Percentiles rank a stretch among this genome's conserved stretches.
These are phyloP conservation scores for Alternaria atra DNA, from an alignment of 2,329 filamentous ascomycete species.

Conservation along the genomic window DNA sequence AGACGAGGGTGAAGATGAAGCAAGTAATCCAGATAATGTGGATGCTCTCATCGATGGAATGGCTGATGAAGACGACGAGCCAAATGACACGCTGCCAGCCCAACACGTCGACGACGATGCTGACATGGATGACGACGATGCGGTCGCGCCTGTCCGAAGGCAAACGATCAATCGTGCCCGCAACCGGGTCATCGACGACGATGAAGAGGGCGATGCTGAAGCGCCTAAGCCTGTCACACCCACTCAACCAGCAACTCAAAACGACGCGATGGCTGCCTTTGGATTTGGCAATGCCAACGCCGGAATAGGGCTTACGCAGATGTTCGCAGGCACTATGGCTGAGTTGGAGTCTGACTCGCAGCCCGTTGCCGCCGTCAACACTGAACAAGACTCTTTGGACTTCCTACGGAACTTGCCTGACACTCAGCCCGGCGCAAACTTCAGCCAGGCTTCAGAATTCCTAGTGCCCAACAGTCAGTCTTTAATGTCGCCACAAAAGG, in stretches of 20 bases:
- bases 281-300: constrained; percentile 50
- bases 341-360: constrained; percentile 59
- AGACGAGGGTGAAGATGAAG: constrained; percentile 33
- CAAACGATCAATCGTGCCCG: constrained; percentile 58
- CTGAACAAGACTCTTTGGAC: constrained; percentile 60
- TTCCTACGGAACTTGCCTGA: constrained; percentile 63
- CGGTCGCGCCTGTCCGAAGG: constrained; percentile 59
- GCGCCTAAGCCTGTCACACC: constrained; percentile 24
- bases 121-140: constrained; percentile 54
- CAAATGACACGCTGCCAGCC: constrained; percentile 29
- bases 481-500: constrained; percentile 34
- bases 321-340: constrained; percentile 90
- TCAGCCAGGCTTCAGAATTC: constrained; percentile 68
- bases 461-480: constrained; percentile 67
- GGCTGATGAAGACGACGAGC: constrained; percentile 47
- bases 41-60: constrained; percentile 52
- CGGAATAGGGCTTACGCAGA: constrained; percentile 80
- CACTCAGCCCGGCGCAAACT: constrained; percentile 63
- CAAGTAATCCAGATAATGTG: constrained; percentile 37
- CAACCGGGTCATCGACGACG: constrained; percentile 70
- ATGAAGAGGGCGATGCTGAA: constrained; percentile 47
- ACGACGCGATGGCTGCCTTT: constrained; percentile 50
- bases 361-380: constrained; percentile 35
- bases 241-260: constrained; percentile 36
- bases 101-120: constrained; percentile 48